These are phyloP conservation scores for Malassezia japonica DNA, from an alignment of 1,284 basidiomycete species.

Conservation along the genomic window DNA sequence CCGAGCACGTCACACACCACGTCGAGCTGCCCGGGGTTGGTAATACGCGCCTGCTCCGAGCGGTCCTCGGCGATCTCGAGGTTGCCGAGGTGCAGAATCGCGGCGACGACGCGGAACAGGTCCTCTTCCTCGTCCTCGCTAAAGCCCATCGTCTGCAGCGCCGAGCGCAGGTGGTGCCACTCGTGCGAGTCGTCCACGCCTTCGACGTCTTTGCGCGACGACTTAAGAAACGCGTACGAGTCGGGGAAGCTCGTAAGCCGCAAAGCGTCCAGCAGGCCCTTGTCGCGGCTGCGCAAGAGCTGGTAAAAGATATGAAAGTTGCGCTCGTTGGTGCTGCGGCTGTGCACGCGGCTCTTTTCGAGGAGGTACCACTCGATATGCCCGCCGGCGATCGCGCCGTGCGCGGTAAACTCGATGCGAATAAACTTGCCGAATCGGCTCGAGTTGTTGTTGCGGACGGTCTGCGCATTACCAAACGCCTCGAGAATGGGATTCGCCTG, in stretches of 20 bases:
- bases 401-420: slow-evolving; percentile 82
- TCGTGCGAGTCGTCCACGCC: slow-evolving; percentile 87
- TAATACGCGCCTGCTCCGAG: slow-evolving; percentile 76
- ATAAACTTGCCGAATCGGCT: slow-evolving; percentile 97
- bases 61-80: slow-evolving; percentile 72
- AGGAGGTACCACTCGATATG: slow-evolving; percentile 99
- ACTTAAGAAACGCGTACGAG: slow-evolving; percentile 83
- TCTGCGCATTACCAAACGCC: slow-evolving; percentile 97
- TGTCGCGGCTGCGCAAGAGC: slow-evolving; percentile 50
- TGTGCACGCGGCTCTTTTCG: slow-evolving; percentile 81
- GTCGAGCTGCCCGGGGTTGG: slow-evolving; percentile 53
- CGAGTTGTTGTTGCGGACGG: slow-evolving; percentile 96
- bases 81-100: slow-evolving; percentile 91
- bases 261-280: slow-evolving; percentile 54
- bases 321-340: slow-evolving; percentile 56
- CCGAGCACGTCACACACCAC: slow-evolving; percentile 88
- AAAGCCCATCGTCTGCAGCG: slow-evolving; percentile 80
- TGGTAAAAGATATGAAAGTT: slow-evolving; percentile 98
- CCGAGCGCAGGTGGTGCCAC: slow-evolving; percentile 70
- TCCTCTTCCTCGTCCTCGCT: slow-evolving; percentile 73
- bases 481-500: slow-evolving; percentile 97
- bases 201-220: slow-evolving; percentile 78
- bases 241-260: slow-evolving; percentile 63
- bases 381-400: slow-evolving; percentile 91
- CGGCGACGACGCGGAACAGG: slow-evolving; percentile 85